A percentile compares a stretch with the other conserved stretches of the same genome.
Evolutionary conservation across 495 filamentous ascomycete species (phyloP).

Genomic region (Tuber umbilicatum): DNA sequence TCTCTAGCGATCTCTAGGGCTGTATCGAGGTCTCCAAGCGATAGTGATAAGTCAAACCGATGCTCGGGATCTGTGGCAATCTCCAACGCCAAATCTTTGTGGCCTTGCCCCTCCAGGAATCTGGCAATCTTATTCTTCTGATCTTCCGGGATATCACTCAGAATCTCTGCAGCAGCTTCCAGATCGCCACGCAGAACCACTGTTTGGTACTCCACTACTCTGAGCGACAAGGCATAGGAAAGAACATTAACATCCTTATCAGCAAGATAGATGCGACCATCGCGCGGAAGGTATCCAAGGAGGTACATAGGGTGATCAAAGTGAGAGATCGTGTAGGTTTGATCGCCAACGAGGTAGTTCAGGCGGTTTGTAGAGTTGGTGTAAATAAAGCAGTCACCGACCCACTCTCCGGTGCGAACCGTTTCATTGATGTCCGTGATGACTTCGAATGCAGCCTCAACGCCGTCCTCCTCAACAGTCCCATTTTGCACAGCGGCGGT

Average conservation of each 20-base stretch:
- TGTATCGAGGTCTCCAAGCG: slow-evolving; percentile 72
- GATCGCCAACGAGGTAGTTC: slow-evolving; percentile 96
- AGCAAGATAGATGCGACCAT: slow-evolving; percentile 83
- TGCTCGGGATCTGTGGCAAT: slow-evolving; percentile 96
- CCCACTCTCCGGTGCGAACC: slow-evolving; percentile 94
- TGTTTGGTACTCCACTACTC: slow-evolving; percentile 96
- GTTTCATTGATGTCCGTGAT: slow-evolving; percentile 91
- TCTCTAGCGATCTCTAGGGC: slow-evolving; percentile 76
- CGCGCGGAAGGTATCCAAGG: slow-evolving; percentile 88
- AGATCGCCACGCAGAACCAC: slow-evolving; percentile 91
- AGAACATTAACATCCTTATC: slow-evolving; percentile 91
- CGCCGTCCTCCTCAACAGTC: slow-evolving; percentile 85
- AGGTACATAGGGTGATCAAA: slow-evolving; percentile 94
- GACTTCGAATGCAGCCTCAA: slow-evolving; percentile 93
- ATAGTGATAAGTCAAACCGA: slow-evolving; percentile 86
- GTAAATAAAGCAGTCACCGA: slow-evolving; percentile 98
- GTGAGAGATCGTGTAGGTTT: slow-evolving; percentile 97
- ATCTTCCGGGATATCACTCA: slow-evolving; percentile 73
- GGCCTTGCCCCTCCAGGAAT: slow-evolving; percentile 94
- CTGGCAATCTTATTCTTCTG: slow-evolving; percentile 96
- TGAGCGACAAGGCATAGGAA: slow-evolving; percentile 83
- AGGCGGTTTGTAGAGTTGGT: slow-evolving; percentile 93
- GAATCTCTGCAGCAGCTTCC: slow-evolving; percentile 79
- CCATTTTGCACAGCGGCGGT: slow-evolving; percentile 71
- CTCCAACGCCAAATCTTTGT: slow-evolving; percentile 89